Base-by-base conservation (phyloP, 176 grass and related monocot genomes). In the Oryza brachyantha region DNA sequence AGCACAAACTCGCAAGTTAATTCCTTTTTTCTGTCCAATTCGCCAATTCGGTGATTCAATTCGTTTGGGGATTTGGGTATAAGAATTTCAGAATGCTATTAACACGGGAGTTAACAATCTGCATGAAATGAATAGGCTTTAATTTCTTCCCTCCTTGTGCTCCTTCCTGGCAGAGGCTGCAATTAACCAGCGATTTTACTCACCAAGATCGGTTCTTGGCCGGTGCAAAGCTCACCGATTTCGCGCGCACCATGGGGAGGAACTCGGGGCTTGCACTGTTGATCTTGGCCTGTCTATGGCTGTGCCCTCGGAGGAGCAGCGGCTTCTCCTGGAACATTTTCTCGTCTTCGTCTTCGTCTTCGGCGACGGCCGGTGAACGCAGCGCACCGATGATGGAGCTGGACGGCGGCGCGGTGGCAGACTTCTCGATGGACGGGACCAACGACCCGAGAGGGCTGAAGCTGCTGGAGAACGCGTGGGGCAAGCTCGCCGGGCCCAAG, bases 391-490 rank as follows among this genome's bases (percentile, higher is more conserved):
- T 67, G 59, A 72, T 75, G 79, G 84, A 79, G 19, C 66, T 85
- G 2, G 68, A 75, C 0, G 76, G 59, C 11, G 78, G 59, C 11
- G 78, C 78, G 31, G 66, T 83, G 17, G 89, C 84, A 0, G 79
- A 92, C 55, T 91, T 94, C 79, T 81, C 82, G 68, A 74, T 92
- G 66, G 81, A 80, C 41, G 80, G 61, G 10, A 13, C 76, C 55
- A 77, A 81, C 3, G 64, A 87, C 70, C 74, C 73, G 16, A 57
- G 66, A 59, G 96, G 78, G 75, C 37, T 37, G 13, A 86, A 94
- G 82, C 70, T 98, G 29, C 77, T 98, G 34, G 96, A 98, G 82
- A 90, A 96, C 57, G 93, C 92, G 22, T 62, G 73, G 85, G 86
- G 13, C 74, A 89, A 79, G 70, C 78, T 98, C 12, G 65, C 59